A percentile compares a stretch with the other conserved stretches of the same genome.
These are phyloP conservation scores for Dentipellis sp. DNA, from an alignment of 768 basidiomycete genomes.

Conservation along the genomic window DNA sequence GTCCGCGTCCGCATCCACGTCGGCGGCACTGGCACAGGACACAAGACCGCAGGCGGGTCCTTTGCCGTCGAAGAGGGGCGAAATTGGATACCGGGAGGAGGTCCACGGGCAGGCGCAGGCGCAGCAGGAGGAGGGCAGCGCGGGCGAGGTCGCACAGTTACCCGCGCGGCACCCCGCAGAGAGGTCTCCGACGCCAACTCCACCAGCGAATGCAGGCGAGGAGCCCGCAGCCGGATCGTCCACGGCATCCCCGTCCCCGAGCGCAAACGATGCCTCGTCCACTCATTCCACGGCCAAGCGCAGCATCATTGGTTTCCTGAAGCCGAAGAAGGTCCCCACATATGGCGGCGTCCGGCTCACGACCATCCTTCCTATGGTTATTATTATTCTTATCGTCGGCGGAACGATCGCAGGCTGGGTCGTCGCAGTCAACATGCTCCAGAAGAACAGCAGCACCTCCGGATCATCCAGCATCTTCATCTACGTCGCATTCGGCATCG, in stretches of 20 bases:
- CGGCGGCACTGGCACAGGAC: conserved; percentile 16
- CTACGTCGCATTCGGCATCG: conserved; percentile 52
- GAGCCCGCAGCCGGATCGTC: neutral
- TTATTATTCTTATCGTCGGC: conserved; percentile 29
- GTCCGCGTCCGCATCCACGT: conserved; percentile 5
- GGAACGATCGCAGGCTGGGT: conserved; percentile 53
- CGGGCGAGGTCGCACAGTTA: conserved; percentile 9
- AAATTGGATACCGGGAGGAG: conserved; percentile 51
- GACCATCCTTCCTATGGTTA: conserved; percentile 33
- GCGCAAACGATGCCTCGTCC: conserved; percentile 15
- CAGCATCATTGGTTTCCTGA: conserved; percentile 23
- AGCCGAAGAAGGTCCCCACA: conserved; percentile 26
- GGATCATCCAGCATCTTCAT: conserved; percentile 36
- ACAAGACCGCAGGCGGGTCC: conserved; percentile 46
- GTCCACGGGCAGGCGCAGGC: conserved; percentile 19
- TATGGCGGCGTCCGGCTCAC: conserved; percentile 36
- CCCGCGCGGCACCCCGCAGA: conserved; percentile 47
- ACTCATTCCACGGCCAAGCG: conserved; percentile 21
- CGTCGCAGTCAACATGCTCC: conserved; percentile 23
- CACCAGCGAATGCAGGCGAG: neutral
- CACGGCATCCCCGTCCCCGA: neutral
- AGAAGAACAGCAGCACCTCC: conserved; percentile 10
- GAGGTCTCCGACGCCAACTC: conserved; percentile 17
- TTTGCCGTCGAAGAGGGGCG: conserved; percentile 54
- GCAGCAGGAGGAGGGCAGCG: conserved; percentile 10